Evolutionary conservation across 2,329 filamentous ascomycete species (phyloP).

Genomic region (Pseudomassariella vexata): DNA sequence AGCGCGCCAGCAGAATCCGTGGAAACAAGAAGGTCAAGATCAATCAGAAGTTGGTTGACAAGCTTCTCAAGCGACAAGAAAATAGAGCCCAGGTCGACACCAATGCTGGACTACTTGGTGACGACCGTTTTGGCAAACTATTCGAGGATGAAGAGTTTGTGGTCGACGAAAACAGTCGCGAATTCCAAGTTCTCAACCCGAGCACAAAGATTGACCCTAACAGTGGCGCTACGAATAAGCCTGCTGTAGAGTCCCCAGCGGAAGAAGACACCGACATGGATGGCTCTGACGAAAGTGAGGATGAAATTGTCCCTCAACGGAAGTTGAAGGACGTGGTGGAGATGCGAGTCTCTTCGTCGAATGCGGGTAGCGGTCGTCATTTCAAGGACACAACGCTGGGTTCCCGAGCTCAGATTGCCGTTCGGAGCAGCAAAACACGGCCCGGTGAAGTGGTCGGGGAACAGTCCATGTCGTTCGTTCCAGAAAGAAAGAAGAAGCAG

Average conservation of each 20-base stretch:
- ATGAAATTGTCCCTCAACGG: constrained; percentile 22
- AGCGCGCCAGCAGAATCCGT: constrained; percentile 88
- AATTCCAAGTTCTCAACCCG: constrained; percentile 86
- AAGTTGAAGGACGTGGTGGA: constrained; percentile 31
- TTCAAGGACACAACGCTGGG: constrained; percentile 52
- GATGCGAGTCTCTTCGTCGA: constrained; percentile 66
- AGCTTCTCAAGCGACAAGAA: constrained; percentile 61
- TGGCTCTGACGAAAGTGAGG: constrained; percentile 30
- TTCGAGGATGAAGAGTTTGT: constrained; percentile 92
- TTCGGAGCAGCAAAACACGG: constrained; percentile 37
- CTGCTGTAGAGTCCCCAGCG: constrained; percentile 34
- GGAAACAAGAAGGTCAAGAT: constrained; percentile 97
- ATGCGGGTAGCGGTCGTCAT: constrained; percentile 54
- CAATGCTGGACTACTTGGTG: constrained; percentile 65
- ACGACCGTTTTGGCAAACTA: constrained; percentile 79
- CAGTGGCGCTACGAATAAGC: constrained; percentile 22
- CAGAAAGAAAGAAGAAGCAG: constrained; percentile 49
- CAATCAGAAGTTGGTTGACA: constrained; percentile 77
- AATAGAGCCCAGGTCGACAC: constrained; percentile 52
- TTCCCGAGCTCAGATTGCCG: constrained; percentile 45
- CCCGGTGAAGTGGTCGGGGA: constrained; percentile 52
- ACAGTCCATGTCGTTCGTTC: constrained; percentile 68
- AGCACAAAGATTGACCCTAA: constrained; percentile 56
- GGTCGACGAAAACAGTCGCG: constrained; percentile 82
- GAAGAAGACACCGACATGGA: constrained; percentile 33